These are phyloP conservation scores for Solanum paucissectum DNA, from an alignment of 257 asterid genomes.

Conservation along the genomic window DNA sequence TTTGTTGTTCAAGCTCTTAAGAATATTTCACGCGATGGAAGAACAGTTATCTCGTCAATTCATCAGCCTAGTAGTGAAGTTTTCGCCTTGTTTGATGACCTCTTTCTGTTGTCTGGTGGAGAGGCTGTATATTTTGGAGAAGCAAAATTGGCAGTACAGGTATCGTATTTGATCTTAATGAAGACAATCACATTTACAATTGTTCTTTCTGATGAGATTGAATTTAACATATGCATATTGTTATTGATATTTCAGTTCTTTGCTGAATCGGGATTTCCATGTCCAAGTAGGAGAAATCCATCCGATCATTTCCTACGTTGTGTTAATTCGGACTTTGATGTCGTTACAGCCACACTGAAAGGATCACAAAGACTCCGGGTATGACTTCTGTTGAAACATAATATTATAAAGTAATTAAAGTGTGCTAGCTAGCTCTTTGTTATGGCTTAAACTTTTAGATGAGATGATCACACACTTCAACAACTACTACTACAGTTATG, in stretches of 20 bases:
- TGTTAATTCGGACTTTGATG: slow-evolving; percentile 76
- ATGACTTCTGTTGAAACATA: slow-evolving; percentile 10
- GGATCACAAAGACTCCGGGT: slow-evolving; percentile 78
- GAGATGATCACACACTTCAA: not conserved
- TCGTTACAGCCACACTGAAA: slow-evolving; percentile 67
- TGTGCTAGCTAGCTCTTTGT: not conserved
- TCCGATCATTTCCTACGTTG: slow-evolving; percentile 95
- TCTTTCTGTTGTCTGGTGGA: slow-evolving; percentile 75
- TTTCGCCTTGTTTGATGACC: slow-evolving; percentile 82
- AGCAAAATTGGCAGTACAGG: slow-evolving; percentile 74
- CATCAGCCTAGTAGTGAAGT: slow-evolving; percentile 99
- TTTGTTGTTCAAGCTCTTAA: slow-evolving; percentile 80
- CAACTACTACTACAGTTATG: not conserved
- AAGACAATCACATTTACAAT: not conserved
- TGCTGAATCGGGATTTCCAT: slow-evolving; percentile 94
- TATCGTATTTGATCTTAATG: not conserved
- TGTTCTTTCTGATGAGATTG: not conserved
- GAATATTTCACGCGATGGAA: slow-evolving; percentile 80
- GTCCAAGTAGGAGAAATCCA: slow-evolving; percentile 91
- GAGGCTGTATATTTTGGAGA: slow-evolving; percentile 81
- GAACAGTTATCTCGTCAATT: slow-evolving; percentile 84
- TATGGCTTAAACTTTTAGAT: no score
- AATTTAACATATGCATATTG: not conserved
- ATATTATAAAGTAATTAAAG: not conserved
- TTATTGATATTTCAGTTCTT: slow-evolving; percentile 46